Evolutionary conservation across 805 yeast genomes (phyloP).

Genomic region (Lipomyces yamanashiensis): DNA sequence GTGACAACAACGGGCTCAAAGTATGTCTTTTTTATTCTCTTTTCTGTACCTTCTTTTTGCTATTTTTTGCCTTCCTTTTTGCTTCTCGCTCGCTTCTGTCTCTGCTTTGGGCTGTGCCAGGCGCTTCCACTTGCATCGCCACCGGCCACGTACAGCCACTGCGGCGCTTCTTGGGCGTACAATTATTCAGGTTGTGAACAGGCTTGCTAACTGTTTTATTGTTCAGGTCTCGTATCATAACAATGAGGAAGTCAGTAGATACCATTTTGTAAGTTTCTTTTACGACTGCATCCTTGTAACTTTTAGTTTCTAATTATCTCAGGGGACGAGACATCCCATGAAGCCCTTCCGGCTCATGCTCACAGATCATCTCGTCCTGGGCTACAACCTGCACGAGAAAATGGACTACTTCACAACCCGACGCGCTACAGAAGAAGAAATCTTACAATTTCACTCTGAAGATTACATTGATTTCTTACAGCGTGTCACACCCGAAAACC

Average conservation of each 20-base stretch:
- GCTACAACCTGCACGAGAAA: constrained; percentile 81
- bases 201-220: neutral
- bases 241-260: constrained; percentile 71
- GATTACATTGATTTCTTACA: constrained; percentile 82
- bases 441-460: constrained; percentile 79
- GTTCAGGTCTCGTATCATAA: constrained; percentile 73
- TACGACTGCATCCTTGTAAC: neutral
- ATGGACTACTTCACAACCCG: constrained; percentile 91
- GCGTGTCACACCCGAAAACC: constrained; percentile 39
- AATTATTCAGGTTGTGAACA: neutral
- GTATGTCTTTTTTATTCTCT: constrained; percentile 10
- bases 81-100: neutral
- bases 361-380: constrained; percentile 86
- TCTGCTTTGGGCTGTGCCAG: neutral
- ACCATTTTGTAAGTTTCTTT: constrained; percentile 63
- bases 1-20: constrained; percentile 19
- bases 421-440: constrained; percentile 78
- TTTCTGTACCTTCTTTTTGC: neutral
- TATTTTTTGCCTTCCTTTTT: neutral
- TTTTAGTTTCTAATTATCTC: neutral
- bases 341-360: constrained; percentile 92
- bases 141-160: neutral
- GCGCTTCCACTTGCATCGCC: neutral
- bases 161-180: neutral
- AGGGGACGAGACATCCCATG: constrained; percentile 96